A percentile compares a stretch with the other conserved stretches of the same genome.
These are phyloP conservation scores for Trifolium subterraneum DNA, from an alignment of 306 rosid species.

Conservation along the genomic window DNA sequence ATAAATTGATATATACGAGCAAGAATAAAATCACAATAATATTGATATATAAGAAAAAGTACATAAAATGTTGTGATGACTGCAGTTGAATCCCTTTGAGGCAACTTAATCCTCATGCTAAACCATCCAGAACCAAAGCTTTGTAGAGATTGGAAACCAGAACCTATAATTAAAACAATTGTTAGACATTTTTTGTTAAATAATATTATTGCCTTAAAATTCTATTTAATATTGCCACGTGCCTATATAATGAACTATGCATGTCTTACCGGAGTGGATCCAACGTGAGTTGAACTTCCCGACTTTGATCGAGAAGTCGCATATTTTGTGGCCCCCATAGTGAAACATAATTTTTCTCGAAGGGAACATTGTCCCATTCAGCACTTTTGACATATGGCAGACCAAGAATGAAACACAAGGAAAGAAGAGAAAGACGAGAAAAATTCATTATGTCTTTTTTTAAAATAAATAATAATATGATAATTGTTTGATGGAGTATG, in stretches of 20 bases:
- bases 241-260: background rate
- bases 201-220: background rate
- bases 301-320: slow-evolving; percentile 3
- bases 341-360: slow-evolving; percentile 23
- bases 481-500: no score
- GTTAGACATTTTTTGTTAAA: background rate
- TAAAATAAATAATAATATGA: background rate
- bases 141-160: slow-evolving; percentile 16
- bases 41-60: background rate
- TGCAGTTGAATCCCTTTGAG: slow-evolving; percentile 4
- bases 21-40: background rate
- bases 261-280: slow-evolving; percentile 39
- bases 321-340: slow-evolving; percentile 26
- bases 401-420: background rate
- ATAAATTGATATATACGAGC: background rate
- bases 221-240: background rate
- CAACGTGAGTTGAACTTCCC: slow-evolving; percentile 29
- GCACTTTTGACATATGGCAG: background rate
- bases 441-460: background rate
- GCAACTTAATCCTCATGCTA: slow-evolving; percentile 29
- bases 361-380: background rate
- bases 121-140: slow-evolving; percentile 39
- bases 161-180: background rate
- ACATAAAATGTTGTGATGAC: slow-evolving; percentile 46
- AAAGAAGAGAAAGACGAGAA: background rate